Evolutionary conservation across 768 basidiomycete species (phyloP), one percentile per base, ranked within the genome.

Genomic region (Russula dissimulans): DNA sequence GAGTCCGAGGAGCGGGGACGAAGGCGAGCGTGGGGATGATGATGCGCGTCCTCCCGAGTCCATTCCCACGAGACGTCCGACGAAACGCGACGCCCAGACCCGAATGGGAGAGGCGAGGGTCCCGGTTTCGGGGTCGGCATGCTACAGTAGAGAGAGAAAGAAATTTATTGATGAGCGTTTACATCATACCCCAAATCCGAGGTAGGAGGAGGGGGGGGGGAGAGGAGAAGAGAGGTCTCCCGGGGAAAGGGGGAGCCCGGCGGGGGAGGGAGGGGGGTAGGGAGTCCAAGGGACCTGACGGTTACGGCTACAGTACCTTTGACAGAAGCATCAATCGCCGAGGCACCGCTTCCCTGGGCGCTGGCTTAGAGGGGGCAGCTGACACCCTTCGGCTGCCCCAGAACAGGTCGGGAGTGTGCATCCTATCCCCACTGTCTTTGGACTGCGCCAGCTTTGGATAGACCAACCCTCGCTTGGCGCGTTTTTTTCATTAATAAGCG

Each of bases 401-500:
- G 61, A 66, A 73, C 41, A 76, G 66, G 62, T 78, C 78, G 29
- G 67, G 67, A n/a, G 69, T 75, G 22, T 59, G 61, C 56, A 56
- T 67, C 50, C 75, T 68, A 62, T 73, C 69, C 9, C 70, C 69
- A 44, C 44, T 59, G 51, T 71, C 74, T 59, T 72, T 76, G 38
- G 67, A 66, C 59, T 77, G 76, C 15, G 77, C 76, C 54, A 78
- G 73, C 56, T 68, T 72, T 32, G 77, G 78, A 57, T 77, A 78
- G 22, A 69, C 66, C 12, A 73, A 53, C 57, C 66, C 70, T 52
- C 60, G 56, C 72, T 71, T 59, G 46, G 32, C 34, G 41, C 7
- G 18, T 54, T 54, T 54, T 61, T 50, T 44, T 55, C n/a, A 22
- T 51, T 41, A 48, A 61, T 61, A 56, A 56, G 55, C 42, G 55